Evolutionary conservation across 352 stramenopile genomes (phyloP), one percentile per base, ranked within the genome.

Genomic region (Phytophthora pseudosyringae): DNA sequence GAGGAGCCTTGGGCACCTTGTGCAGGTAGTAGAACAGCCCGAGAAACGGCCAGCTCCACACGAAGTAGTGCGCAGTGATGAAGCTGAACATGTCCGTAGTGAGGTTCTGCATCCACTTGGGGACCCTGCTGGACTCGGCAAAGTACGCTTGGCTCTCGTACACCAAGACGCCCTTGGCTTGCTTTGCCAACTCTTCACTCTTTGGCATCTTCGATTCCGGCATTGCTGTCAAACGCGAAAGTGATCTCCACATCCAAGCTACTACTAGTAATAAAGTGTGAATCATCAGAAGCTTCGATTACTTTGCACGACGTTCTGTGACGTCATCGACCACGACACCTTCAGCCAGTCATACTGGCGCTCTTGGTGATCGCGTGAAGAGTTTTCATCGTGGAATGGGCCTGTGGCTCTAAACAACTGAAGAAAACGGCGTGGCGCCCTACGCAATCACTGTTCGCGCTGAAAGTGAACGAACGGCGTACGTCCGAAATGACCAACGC

Each of bases 51-150:
- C 67, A 33, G 1, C 47, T 49, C 71, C 73, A 86, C 45, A 80
- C 48, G 32, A 76, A 78, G 60, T 83, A 83, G 64, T 86, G 76
- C 32, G 75, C 69, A 11, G 60, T 69, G 12, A 76, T 52, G 56
- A 81, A 79, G 29, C 61, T 59, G 39, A 73, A 81, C 28, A 71
- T 7, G 52, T 81, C 61, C 6, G 57, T 55, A 38, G 78, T 38
- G 3, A 61, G 11, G 25, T 57, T 46, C n/a, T 73, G 67, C 33
- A 78, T 41, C 63, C 62, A 75, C 38, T 32, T 26, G 4, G 70
- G 63, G 16, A 79, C 67, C 9, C 46, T 39, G 38, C 61, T 64
- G 53, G 57, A 40, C 25, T 62, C 32, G 0, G 21, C 32, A 44
- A 81, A 81, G 46, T 62, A 76, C 31, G 39, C 16, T 18, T 71